A percentile compares a stretch with the other conserved stretches of the same genome.
Conservation (phyloP, 208 protist genomes). For the Kentomonas sorsogonicus region DNA sequence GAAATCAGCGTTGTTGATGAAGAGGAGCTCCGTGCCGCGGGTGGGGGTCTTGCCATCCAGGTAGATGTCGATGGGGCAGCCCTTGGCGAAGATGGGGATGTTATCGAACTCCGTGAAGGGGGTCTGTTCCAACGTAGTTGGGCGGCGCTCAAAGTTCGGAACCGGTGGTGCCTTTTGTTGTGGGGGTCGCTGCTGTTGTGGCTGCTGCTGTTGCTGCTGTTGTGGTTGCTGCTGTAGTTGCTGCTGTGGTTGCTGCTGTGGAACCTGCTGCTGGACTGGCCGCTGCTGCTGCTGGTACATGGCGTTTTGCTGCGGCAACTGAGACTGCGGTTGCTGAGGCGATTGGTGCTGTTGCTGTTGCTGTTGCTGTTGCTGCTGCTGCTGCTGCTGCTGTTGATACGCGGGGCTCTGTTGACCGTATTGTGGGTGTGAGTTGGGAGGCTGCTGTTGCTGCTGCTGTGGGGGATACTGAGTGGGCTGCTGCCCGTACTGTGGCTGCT, state of each 20-base stretch:
- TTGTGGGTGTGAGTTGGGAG: conserved; percentile 1
- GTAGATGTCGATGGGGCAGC: conserved; percentile 82
- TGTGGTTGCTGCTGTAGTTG: conserved; percentile 22
- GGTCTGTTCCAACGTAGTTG: conserved; percentile 58
- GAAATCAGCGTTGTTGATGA: conserved; percentile 74
- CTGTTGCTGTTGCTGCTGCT: not conserved
- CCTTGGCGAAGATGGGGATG: conserved; percentile 57
- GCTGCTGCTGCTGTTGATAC: conserved; percentile 1
- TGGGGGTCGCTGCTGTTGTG: conserved; percentile 8
- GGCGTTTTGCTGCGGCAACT: conserved; percentile 16
- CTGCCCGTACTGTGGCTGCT: conserved; percentile 11
- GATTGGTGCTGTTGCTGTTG: conserved; percentile 3
- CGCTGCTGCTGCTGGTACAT: conserved; percentile 21
- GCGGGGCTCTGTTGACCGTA: too few relatives aligned
- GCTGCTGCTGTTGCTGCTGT: conserved; percentile 23
- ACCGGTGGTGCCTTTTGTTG: conserved; percentile 35
- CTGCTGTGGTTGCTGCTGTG: conserved; percentile 16
- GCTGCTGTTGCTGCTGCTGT: conserved; percentile 17
- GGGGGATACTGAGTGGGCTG: not conserved
- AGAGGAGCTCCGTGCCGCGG: conserved; percentile 75
- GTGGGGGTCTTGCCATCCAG: conserved; percentile 77
- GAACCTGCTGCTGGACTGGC: conserved; percentile 16
- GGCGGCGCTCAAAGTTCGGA: conserved; percentile 72
- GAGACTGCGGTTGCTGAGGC: conserved; percentile 14
- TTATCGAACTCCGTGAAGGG: conserved; percentile 62